A percentile compares a stretch with the other conserved stretches of the same genome.
These are phyloP conservation scores for Colletotrichum shisoi DNA, from an alignment of 2,329 filamentous ascomycete genomes.

Conservation along the genomic window DNA sequence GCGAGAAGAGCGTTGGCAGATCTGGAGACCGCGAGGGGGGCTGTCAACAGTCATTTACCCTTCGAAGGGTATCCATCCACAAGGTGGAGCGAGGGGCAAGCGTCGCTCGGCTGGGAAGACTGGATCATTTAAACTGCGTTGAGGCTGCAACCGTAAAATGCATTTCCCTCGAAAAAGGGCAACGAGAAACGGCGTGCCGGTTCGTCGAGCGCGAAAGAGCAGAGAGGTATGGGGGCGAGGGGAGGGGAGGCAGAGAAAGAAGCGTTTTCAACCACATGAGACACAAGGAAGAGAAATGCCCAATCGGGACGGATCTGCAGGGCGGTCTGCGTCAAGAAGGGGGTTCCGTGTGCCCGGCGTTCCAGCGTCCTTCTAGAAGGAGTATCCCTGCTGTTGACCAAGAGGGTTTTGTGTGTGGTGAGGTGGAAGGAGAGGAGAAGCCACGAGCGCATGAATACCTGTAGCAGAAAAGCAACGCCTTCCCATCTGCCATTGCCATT, in stretches of 20 bases:
- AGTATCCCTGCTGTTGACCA: slow-evolving; percentile 20
- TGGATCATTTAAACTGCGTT: background rate
- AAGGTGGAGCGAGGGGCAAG: background rate
- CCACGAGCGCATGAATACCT: slow-evolving; percentile 29
- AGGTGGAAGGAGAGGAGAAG: background rate
- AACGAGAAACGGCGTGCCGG: background rate
- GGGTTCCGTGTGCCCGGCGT: slow-evolving; percentile 30
- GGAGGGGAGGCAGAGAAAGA: background rate
- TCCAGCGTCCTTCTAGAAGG: slow-evolving; percentile 36
- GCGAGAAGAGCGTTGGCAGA: slow-evolving; percentile 22
- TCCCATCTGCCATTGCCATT: background rate
- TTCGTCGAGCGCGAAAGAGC: background rate
- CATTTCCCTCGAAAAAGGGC: background rate
- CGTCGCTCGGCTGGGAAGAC: background rate
- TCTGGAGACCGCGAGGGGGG: slow-evolving; percentile 23
- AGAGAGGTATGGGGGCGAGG: too few relatives aligned
- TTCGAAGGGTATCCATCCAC: too few relatives aligned
- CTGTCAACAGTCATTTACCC: background rate
- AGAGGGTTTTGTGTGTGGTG: background rate
- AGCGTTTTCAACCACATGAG: slow-evolving; percentile 25
- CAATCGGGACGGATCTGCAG: slow-evolving; percentile 18
- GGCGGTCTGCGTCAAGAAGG: slow-evolving; percentile 26
- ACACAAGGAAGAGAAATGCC: slow-evolving; percentile 3
- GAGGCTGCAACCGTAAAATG: background rate
- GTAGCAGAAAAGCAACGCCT: background rate